Conservation (phyloP, 2,329 filamentous ascomycete genomes). For the Trichoderma sp. region DNA sequence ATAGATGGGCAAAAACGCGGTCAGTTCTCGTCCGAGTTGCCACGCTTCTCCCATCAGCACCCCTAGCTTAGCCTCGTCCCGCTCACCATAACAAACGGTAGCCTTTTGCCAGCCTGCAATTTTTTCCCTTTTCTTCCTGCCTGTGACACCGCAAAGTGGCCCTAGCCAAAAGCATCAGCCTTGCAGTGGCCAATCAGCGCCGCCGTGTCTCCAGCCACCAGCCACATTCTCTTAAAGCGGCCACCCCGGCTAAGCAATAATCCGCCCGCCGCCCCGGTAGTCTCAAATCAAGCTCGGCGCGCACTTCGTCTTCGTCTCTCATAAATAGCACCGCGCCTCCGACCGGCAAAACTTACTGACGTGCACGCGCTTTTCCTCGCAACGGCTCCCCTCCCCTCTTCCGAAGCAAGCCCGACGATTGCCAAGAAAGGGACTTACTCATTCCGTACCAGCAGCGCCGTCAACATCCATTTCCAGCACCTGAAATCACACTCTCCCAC, state of each 20-base stretch:
- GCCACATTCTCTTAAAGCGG: conserved; percentile 23
- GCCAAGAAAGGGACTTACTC: background rate
- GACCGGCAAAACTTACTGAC: conserved; percentile 46
- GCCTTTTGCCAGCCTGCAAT: background rate
- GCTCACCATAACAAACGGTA: conserved; percentile 9
- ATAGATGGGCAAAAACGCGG: conserved; percentile 13
- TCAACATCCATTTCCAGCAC: background rate
- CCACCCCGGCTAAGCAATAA: conserved; percentile 34
- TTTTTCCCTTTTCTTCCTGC: background rate
- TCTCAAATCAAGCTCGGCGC: conserved; percentile 39
- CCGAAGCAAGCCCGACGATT: background rate
- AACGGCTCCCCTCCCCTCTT: conserved; percentile 34
- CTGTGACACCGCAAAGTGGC: conserved; percentile 18
- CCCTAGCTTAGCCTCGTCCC: conserved; percentile 5
- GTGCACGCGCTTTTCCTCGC: conserved; percentile 49
- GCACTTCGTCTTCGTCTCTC: conserved; percentile 42
- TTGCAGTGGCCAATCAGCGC: background rate
- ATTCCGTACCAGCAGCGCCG: background rate
- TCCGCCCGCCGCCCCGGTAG: conserved; percentile 39
- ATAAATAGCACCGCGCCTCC: conserved; percentile 51
- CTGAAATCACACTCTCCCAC: background rate
- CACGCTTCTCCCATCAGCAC: background rate
- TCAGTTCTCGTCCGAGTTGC: background rate
- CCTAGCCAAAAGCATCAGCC: conserved; percentile 5
- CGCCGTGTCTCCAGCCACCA: background rate